A percentile compares a stretch with the other conserved stretches of the same genome.
Conservation (phyloP, 306 rosid genomes). For the Nissolia schottii region DNA sequence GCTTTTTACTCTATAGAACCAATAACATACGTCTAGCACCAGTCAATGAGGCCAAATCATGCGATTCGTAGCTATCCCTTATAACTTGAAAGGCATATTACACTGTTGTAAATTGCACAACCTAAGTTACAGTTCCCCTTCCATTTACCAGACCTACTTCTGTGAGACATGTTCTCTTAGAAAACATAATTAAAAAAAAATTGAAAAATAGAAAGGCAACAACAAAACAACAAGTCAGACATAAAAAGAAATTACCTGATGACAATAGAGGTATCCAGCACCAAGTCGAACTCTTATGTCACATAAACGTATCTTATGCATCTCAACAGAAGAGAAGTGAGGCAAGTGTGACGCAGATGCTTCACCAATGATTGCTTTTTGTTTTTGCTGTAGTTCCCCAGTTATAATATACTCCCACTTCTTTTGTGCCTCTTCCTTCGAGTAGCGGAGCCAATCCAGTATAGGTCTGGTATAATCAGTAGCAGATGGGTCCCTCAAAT, state of each 20-base stretch:
- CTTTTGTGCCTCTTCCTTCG: conserved; percentile 56
- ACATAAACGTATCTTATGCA: conserved; percentile 60
- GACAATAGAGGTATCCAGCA: conserved; percentile 84
- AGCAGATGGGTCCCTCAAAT: conserved; percentile 81
- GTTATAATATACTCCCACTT: conserved; percentile 73
- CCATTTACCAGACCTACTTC: neutral
- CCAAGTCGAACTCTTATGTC: conserved; percentile 76
- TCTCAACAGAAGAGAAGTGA: conserved; percentile 50
- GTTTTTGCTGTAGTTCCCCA: conserved; percentile 63
- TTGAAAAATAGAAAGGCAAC: neutral
- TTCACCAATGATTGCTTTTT: conserved; percentile 59
- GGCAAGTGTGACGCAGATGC: conserved; percentile 52
- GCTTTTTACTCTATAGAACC: neutral
- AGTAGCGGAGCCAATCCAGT: conserved; percentile 71
- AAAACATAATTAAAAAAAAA: neutral
- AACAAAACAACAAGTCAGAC: neutral
- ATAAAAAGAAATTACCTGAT: conserved; percentile 58
- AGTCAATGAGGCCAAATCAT: neutral
- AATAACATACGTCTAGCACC: conserved; percentile 12
- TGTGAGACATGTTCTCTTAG: neutral
- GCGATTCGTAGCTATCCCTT: neutral
- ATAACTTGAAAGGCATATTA: neutral
- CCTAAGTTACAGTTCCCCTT: neutral
- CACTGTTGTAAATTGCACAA: neutral
- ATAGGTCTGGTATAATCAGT: conserved; percentile 68